phyloP scores from a whole-genome alignment of 805 yeast genomes.

The Candida sanyiensis region DNA sequence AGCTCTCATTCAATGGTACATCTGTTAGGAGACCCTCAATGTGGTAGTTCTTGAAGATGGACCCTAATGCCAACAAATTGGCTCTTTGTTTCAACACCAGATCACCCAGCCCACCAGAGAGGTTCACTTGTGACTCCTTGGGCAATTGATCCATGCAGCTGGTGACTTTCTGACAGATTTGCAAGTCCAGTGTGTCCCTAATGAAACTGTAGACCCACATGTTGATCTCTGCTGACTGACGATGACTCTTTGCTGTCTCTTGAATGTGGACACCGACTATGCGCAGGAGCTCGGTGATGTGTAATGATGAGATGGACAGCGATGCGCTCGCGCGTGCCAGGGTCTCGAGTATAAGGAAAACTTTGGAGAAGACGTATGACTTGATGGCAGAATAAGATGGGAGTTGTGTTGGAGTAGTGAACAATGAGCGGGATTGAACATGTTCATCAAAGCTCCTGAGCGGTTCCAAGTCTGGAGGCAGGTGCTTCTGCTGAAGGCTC shows the following conservation, averaged over 20 bases:
- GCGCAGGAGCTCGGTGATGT: constrained; percentile 35
- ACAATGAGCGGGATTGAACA: neutral
- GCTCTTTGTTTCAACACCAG: constrained; percentile 44
- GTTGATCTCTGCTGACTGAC: constrained; percentile 24
- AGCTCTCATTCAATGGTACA: neutral
- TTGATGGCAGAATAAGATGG: constrained; percentile 13
- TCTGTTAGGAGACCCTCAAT: constrained; percentile 29
- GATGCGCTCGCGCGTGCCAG: constrained; percentile 34
- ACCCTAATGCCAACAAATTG: constrained; percentile 33
- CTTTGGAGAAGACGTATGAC: constrained; percentile 33
- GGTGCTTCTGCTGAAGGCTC: constrained; percentile 15
- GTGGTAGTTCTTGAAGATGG: constrained; percentile 22
- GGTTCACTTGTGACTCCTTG: constrained; percentile 21
- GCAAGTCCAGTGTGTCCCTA: constrained; percentile 34
- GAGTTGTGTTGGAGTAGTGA: neutral
- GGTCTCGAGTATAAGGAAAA: constrained; percentile 32
- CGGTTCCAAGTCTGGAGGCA: neutral
- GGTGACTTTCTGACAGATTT: constrained; percentile 13
- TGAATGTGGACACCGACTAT: constrained; percentile 32
- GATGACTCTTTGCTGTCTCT: constrained; percentile 30
- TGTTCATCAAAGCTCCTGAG: neutral
- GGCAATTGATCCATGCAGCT: constrained; percentile 19
- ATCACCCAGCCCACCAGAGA: constrained; percentile 42
- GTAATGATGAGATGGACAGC: constrained; percentile 36
- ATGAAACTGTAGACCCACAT: constrained; percentile 39